Evolutionary conservation across 805 yeast species (phyloP).

Genomic region (Candida adriatica): DNA sequence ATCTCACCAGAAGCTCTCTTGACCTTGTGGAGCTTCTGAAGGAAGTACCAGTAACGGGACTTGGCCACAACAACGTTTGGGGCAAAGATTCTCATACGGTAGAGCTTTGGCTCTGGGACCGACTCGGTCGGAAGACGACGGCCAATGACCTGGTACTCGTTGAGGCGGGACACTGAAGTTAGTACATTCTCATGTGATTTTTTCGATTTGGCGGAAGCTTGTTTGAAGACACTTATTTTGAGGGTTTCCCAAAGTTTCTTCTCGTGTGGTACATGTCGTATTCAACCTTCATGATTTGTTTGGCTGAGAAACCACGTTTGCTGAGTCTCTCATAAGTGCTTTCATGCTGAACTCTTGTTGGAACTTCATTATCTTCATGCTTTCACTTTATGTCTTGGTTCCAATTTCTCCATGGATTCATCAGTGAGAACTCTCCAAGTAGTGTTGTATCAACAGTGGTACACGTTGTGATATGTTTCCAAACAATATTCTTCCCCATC

Average conservation of each 20-base stretch:
- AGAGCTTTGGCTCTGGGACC: slow-evolving; percentile 99
- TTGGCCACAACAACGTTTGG: slow-evolving; percentile 98
- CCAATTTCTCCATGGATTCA: neutral
- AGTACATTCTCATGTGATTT: slow-evolving; percentile 7
- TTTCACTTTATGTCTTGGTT: neutral
- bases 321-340: too few species aligned
- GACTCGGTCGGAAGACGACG: slow-evolving; percentile 99
- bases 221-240: neutral
- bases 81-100: slow-evolving; percentile 99
- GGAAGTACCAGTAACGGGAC: slow-evolving; percentile 99
- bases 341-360: too few species aligned
- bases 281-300: too few species aligned
- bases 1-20: slow-evolving; percentile 99
- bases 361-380: too few species aligned
- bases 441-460: too few species aligned
- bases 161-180: slow-evolving; percentile 80
- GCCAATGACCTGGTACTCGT: slow-evolving; percentile 99
- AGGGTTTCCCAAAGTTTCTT: neutral
- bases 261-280: too few species aligned
- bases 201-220: neutral
- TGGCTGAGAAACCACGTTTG: too few species aligned
- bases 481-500: too few species aligned
- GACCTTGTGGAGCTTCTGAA: slow-evolving; percentile 98
- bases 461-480: too few species aligned
- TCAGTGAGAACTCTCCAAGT: too few species aligned